Conservation (phyloP, 495 filamentous ascomycete species). For the Schizothecium vesticola region DNA sequence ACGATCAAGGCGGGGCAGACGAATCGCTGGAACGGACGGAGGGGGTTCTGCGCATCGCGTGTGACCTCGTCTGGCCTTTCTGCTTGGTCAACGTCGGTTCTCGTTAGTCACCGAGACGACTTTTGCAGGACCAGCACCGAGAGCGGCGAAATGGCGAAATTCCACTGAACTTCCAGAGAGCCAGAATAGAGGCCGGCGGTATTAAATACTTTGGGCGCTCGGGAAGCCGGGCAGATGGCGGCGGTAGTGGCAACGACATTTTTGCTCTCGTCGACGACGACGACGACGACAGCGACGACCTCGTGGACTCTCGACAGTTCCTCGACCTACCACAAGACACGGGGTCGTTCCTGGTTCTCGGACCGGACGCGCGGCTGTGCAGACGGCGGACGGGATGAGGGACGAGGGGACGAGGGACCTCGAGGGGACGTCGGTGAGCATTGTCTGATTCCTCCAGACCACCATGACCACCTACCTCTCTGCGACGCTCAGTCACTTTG, state of each 20-base stretch:
- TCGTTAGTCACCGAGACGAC: conserved; percentile 18
- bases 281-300: neutral
- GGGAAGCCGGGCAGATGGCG: neutral
- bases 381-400: neutral
- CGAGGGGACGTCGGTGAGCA: neutral
- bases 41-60: conserved; percentile 16
- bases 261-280: no score
- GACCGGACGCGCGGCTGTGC: neutral
- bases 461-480: no score
- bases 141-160: neutral
- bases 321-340: neutral
- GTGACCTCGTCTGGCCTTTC: conserved; percentile 22
- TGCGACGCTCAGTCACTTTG: neutral
- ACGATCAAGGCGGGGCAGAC: conserved; percentile 10
- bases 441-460: neutral
- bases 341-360: neutral
- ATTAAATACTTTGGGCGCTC: conserved; percentile 4
- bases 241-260: neutral
- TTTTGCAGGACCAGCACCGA: neutral
- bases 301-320: neutral
- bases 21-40: conserved; percentile 22
- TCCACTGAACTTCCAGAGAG: neutral
- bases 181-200: neutral
- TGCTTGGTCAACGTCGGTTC: conserved; percentile 22
- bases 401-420: neutral